Conservation (phyloP, 768 basidiomycete genomes). For the Rhizopogon sp. region DNA sequence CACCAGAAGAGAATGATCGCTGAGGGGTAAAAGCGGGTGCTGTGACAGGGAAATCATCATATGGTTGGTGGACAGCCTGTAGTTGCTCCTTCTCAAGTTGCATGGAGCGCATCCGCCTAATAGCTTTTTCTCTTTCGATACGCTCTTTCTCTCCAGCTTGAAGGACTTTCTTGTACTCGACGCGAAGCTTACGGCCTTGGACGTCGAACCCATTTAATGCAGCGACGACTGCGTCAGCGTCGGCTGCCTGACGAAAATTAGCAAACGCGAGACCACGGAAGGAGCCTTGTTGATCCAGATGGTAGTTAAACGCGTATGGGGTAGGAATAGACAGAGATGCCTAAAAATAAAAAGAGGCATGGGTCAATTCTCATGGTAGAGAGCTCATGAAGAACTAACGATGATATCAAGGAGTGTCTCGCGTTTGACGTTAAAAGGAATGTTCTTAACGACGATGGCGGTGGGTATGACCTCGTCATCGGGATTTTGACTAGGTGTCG, state of each 20-base stretch:
- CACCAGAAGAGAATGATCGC: constrained; percentile 65
- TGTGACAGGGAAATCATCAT: constrained; percentile 67
- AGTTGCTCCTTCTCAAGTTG: constrained; percentile 83
- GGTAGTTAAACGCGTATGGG: constrained; percentile 99
- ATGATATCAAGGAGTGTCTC: constrained; percentile 97
- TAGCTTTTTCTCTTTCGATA: constrained; percentile 97
- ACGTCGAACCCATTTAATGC: constrained; percentile 96
- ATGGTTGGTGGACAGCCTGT: constrained; percentile 43
- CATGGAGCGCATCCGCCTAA: constrained; percentile 96
- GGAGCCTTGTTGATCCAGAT: constrained; percentile 91
- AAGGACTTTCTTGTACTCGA: constrained; percentile 99
- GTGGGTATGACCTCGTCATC: constrained; percentile 98
- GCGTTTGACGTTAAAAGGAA: constrained; percentile 97
- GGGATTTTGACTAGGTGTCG: constrained; percentile 44
- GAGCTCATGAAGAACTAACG: constrained; percentile 43
- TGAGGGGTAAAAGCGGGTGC: constrained; percentile 60
- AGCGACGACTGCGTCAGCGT: constrained; percentile 93
- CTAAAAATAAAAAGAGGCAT: constrained; percentile 34
- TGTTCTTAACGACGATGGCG: constrained; percentile 99
- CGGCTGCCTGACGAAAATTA: constrained; percentile 87
- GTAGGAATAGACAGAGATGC: constrained; percentile 90
- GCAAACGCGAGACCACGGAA: constrained; percentile 98
- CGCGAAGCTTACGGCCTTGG: constrained; percentile 93
- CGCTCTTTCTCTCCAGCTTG: constrained; percentile 99
- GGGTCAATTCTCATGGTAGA: neutral